Conservation (phyloP, 1,284 basidiomycete genomes). For the Microbotryum lychnidis-dioicae region DNA sequence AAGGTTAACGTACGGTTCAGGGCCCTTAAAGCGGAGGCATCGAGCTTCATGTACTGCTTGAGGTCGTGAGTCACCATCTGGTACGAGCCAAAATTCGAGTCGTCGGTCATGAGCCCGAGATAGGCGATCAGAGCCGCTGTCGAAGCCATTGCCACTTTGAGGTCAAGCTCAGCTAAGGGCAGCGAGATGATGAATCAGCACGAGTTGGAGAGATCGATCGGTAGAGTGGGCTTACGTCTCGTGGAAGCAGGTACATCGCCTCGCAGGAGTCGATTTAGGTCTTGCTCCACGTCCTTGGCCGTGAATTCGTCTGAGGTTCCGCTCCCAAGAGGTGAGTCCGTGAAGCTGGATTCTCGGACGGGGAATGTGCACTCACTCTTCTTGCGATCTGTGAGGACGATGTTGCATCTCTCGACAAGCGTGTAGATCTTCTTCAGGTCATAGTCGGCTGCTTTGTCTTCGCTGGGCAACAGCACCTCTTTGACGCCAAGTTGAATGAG, state of each 20-base stretch:
- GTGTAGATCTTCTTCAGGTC: conserved; percentile 77
- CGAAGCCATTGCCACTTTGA: conserved; percentile 70
- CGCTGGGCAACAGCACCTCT: conserved; percentile 61
- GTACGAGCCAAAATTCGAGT: conserved; percentile 73
- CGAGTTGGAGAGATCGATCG: conserved; percentile 13
- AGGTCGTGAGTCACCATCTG: conserved; percentile 80
- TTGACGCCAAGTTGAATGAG: conserved; percentile 95
- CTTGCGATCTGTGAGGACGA: conserved; percentile 82
- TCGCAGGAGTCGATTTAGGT: conserved; percentile 66
- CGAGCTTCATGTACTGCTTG: conserved; percentile 88
- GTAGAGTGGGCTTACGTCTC: conserved; percentile 44
- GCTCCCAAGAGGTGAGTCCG: no score
- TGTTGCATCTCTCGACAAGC: conserved; percentile 79
- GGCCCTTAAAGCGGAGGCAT: conserved; percentile 86
- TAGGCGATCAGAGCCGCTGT: conserved; percentile 75
- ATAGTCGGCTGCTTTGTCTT: conserved; percentile 55
- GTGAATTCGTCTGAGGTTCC: conserved; percentile 64
- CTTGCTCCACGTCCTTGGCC: conserved; percentile 71
- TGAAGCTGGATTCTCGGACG: no score
- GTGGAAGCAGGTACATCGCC: conserved; percentile 46
- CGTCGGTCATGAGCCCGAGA: conserved; percentile 71
- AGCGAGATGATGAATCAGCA: conserved; percentile 2
- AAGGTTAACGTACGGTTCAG: conserved; percentile 55
- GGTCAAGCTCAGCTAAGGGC: conserved; percentile 61
- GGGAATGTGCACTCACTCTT: conserved; percentile 50